phyloP scores from a whole-genome alignment of 257 asterid species.

The Scutellaria minor region DNA sequence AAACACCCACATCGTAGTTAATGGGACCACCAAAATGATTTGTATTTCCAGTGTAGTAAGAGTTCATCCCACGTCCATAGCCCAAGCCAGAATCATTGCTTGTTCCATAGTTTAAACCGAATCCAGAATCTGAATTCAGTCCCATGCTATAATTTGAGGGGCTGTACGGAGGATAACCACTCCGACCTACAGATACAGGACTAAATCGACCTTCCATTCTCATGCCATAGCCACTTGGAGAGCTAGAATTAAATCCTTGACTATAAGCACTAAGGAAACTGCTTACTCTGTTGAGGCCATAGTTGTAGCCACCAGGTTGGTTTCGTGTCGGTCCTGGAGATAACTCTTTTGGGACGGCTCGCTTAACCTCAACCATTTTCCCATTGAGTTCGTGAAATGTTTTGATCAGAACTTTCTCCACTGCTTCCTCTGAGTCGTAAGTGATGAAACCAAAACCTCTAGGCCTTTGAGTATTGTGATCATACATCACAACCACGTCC shows the following conservation, averaged over 20 bases:
- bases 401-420: constrained; percentile 69
- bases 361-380: constrained; percentile 87
- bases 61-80: constrained; percentile 59
- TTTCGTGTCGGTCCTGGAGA: constrained; percentile 72
- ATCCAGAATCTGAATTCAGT: constrained; percentile 55
- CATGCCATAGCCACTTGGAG: constrained; percentile 57
- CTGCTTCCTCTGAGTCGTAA: constrained; percentile 82
- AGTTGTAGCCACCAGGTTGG: constrained; percentile 48
- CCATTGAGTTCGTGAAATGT: constrained; percentile 85
- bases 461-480: constrained; percentile 92
- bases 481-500: constrained; percentile 94
- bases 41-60: constrained; percentile 55
- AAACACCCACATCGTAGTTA: constrained; percentile 48
- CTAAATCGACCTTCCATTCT: constrained; percentile 71
- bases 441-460: constrained; percentile 95
- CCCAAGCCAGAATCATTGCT: constrained; percentile 56
- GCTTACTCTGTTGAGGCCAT: constrained; percentile 47
- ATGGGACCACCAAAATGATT: constrained; percentile 52
- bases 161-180: constrained; percentile 64
- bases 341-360: constrained; percentile 81
- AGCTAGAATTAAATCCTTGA: constrained; percentile 55
- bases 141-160: constrained; percentile 53
- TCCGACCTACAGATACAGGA: constrained; percentile 59
- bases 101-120: constrained; percentile 54
- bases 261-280: constrained; percentile 52